These are phyloP conservation scores for Russula abietina DNA, from an alignment of 768 basidiomycete species.

Conservation along the genomic window DNA sequence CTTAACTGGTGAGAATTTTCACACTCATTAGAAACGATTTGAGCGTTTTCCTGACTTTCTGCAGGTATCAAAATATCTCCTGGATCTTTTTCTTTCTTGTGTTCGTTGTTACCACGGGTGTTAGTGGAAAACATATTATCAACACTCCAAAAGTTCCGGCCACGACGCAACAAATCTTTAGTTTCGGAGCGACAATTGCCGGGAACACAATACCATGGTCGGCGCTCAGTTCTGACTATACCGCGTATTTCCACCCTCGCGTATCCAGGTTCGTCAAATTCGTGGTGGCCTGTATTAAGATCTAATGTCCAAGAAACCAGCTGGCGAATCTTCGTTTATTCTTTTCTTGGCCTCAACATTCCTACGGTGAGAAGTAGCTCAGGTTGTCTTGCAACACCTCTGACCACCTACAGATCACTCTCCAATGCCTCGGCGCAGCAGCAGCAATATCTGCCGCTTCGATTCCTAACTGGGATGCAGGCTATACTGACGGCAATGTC, in stretches of 20 bases:
- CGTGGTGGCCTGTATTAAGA: background rate
- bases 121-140: slow-evolving; percentile 68
- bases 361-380: slow-evolving; percentile 44
- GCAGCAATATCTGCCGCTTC: slow-evolving; percentile 52
- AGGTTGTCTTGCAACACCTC: slow-evolving; percentile 12
- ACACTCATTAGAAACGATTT: no score
- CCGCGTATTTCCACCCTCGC: slow-evolving; percentile 56
- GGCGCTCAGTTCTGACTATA: slow-evolving; percentile 64
- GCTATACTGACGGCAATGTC: slow-evolving; percentile 48
- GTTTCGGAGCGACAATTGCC: slow-evolving; percentile 65
- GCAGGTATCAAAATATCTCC: slow-evolving; percentile 64
- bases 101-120: slow-evolving; percentile 62
- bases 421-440: slow-evolving; percentile 61
- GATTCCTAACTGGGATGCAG: slow-evolving; percentile 51
- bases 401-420: slow-evolving; percentile 30
- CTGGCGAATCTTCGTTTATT: slow-evolving; percentile 54
- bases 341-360: slow-evolving; percentile 59
- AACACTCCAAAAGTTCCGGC: slow-evolving; percentile 47
- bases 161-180: slow-evolving; percentile 47
- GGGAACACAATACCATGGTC: slow-evolving; percentile 68
- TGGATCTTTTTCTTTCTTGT: slow-evolving; percentile 75
- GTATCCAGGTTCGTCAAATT: slow-evolving; percentile 45
- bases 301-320: slow-evolving; percentile 31
- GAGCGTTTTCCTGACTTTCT: background rate
- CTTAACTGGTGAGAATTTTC: slow-evolving; percentile 42